phyloP scores from a whole-genome alignment of 1,284 basidiomycete species.

The Papiliotrema flavescens region DNA sequence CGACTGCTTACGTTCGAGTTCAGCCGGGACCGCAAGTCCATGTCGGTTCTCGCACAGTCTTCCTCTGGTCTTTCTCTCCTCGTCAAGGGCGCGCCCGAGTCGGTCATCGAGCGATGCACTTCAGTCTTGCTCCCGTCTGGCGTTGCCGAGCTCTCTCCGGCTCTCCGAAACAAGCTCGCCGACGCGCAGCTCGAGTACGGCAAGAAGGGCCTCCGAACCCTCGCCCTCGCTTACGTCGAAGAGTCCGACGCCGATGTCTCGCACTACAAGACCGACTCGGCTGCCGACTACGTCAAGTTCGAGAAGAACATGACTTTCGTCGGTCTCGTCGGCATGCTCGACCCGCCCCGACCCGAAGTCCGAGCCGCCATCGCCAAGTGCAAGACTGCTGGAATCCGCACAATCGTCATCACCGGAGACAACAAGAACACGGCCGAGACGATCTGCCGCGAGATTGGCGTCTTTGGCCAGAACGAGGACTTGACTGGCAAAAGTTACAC shows the following conservation, averaged over 20 bases:
- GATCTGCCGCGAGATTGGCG: constrained; percentile 92
- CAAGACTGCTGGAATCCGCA: constrained; percentile 87
- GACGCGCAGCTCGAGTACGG: constrained; percentile 68
- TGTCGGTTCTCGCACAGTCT: constrained; percentile 84
- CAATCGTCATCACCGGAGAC: constrained; percentile 97
- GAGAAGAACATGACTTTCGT: constrained; percentile 90
- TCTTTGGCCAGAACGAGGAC: constrained; percentile 79
- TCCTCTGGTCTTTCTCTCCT: constrained; percentile 63
- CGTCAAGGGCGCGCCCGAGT: constrained; percentile 95
- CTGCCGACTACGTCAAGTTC: constrained; percentile 79
- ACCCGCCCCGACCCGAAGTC: constrained; percentile 95
- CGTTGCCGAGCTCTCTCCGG: constrained; percentile 58
- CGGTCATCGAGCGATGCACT: constrained; percentile 83
- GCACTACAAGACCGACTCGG: constrained; percentile 74
- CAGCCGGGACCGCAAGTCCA: constrained; percentile 96
- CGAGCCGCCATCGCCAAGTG: constrained; percentile 82
- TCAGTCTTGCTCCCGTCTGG: constrained; percentile 67
- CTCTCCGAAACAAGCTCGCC: constrained; percentile 63
- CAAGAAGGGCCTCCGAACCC: constrained; percentile 75
- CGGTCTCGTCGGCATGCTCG: constrained; percentile 94
- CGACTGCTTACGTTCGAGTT: constrained; percentile 94
- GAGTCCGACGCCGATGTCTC: constrained; percentile 69
- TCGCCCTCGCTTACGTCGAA: constrained; percentile 85
- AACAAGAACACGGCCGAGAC: constrained; percentile 98
- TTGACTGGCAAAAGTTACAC: constrained; percentile 90